Evolutionary conservation across 495 filamentous ascomycete species (phyloP), one percentile per base, ranked within the genome.

Genomic region (Rostrohypoxylon terebratum): DNA sequence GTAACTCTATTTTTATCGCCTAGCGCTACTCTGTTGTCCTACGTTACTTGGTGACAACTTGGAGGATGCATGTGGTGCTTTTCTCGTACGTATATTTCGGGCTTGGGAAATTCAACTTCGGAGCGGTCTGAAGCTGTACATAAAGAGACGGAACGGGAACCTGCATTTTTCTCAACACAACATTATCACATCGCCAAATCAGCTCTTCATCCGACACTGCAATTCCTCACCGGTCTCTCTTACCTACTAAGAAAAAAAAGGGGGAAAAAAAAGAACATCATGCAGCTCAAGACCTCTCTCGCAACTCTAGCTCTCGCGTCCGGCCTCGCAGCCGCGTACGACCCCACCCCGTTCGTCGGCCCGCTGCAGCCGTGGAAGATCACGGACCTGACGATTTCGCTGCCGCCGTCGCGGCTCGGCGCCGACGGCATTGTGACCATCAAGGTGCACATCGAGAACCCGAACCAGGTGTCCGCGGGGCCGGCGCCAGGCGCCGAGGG

Each of bases 391-490:
- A 28, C 51, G 45, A 64, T 74, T 62, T 59, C 58, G 18, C 50
- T 50, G 2, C 55, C 18, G 18, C 42, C 5, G 4, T 1, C 14
- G 0, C 33, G 47, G 23, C 18, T 7, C 3, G 21, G 23, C 21
- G 21, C 3, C 20, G 8, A 14, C 16, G 58, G 58, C 2, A 7
- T 23, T 28, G 14, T 59, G 0, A 7, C 4, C 58, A 40, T 74
- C 44, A 28, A 55, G 36, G 44, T 74, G 13, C 50, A 36, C 0
- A 47, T 74, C 51, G 50, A 9, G 21, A 74, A 74, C 53, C 72
- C 67, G 44, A 71, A 74, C 50, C 51, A 7, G 9, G 63, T 68
- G 6, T 47, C 66, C 4, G 72, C 72, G 3, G 66, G 66, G 2
- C 47, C 66, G 11, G 61, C 55, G 23, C 71, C 71, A 8, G 51